A percentile compares a stretch with the other conserved stretches of the same genome.
Evolutionary conservation across 129 eudicot genomes (phyloP).

Genomic region (Centella asiatica): DNA sequence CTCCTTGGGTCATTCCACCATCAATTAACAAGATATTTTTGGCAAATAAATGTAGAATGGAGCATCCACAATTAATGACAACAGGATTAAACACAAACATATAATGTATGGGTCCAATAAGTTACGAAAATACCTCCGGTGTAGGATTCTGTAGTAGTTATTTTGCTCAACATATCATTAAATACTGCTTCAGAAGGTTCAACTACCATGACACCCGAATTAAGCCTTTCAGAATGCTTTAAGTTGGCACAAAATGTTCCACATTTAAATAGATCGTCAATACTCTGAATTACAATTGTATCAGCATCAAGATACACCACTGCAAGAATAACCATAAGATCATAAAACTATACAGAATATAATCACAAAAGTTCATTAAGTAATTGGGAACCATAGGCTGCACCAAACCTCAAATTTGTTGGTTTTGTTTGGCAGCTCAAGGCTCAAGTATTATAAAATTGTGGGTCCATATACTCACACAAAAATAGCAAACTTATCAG

Average conservation of each 20-base stretch:
- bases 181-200: constrained; percentile 82
- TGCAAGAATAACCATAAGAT: constrained; percentile 28
- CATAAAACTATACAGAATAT: not conserved
- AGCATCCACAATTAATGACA: not conserved
- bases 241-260: constrained; percentile 91
- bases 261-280: constrained; percentile 88
- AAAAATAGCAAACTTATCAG: too few species aligned
- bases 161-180: constrained; percentile 85
- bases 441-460: not conserved
- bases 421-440: not conserved
- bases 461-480: too few species aligned
- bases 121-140: constrained; percentile 70
- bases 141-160: constrained; percentile 68
- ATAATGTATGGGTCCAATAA: not conserved
- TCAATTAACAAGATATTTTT: not conserved
- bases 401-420: not conserved
- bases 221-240: constrained; percentile 95
- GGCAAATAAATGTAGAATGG: not conserved
- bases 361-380: constrained; percentile 1
- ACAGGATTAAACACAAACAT: not conserved
- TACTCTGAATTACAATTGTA: constrained; percentile 84
- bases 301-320: constrained; percentile 99
- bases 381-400: too few species aligned
- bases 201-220: constrained; percentile 96
- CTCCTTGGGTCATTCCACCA: not conserved